A percentile compares a stretch with the other conserved stretches of the same genome.
phyloP scores from a whole-genome alignment of 768 basidiomycete genomes.

The Rhodotorula toruloides region DNA sequence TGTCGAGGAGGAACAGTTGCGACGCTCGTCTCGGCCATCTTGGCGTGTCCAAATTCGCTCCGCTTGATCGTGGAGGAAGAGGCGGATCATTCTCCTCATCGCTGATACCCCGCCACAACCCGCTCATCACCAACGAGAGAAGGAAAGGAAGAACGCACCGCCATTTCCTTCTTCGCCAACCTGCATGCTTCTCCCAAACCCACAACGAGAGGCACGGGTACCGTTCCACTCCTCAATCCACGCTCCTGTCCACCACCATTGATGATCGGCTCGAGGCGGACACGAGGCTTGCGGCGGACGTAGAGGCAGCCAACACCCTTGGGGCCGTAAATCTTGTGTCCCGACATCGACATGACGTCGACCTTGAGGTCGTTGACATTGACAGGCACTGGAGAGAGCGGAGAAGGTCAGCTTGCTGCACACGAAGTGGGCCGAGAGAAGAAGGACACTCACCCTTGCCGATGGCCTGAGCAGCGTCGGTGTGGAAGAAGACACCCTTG shows the following conservation, averaged over 20 bases:
- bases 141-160: slow-evolving; percentile 56
- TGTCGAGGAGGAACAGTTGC: background rate
- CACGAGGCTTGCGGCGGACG: slow-evolving; percentile 83
- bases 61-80: background rate
- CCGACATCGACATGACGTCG: slow-evolving; percentile 92
- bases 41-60: background rate
- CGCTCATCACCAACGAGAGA: background rate
- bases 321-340: slow-evolving; percentile 96
- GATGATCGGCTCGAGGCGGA: slow-evolving; percentile 87
- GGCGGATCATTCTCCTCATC: slow-evolving; percentile 9
- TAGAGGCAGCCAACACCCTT: slow-evolving; percentile 94
- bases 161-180: slow-evolving; percentile 86
- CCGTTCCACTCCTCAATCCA: slow-evolving; percentile 87
- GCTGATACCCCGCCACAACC: background rate
- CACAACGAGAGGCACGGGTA: slow-evolving; percentile 79
- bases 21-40: slow-evolving; percentile 19
- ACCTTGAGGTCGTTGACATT: slow-evolving; percentile 94
- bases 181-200: slow-evolving; percentile 93
- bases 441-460: slow-evolving; percentile 33
- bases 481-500: slow-evolving; percentile 88
- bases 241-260: slow-evolving; percentile 97
- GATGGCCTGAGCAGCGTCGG: slow-evolving; percentile 87
- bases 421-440: background rate
- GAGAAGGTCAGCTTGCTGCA: background rate
- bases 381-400: slow-evolving; percentile 75